Base-by-base conservation (phyloP, 1,139 yeast genomes). In the Pichia sp. region DNA sequence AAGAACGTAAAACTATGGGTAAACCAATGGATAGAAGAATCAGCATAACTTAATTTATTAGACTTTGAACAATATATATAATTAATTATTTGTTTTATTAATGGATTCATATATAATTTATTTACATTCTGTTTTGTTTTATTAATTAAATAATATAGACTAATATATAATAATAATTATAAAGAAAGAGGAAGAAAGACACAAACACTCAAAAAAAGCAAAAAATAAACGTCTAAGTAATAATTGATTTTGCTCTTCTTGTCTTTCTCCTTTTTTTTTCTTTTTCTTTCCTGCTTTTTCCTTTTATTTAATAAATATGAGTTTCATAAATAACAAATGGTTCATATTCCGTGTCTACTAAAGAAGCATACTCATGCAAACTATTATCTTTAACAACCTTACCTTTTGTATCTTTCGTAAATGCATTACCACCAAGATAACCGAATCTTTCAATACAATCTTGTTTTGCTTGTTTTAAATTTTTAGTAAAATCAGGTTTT, bases 321-420 rank as follows among this genome's bases (percentile, higher is more conserved):
- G 80, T 63, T 49, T 76, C 76, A 64, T 86, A 90, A 58, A 90
- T 66, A 45, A 90, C 98, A 68, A 92, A 92, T 40, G 97, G 97
- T 66, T 90, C 96, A 63, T 89, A 92, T 51, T 92, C 97, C 35
- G 92, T 79, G 65, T 92, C 97, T 41, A 89, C 96, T 60, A 92
- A 70, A 8, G 95, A 79, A 24, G 96, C 94, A 63, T 86, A 92
- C 64, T 92, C 97, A 57, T 82, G 77, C 58, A 92, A 73, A 16
- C 56, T 45, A 39, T 55, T 61, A 53, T 79, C 83, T 48, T 75
- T 71, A 58, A 78, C 70, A 51, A 82, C 74, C 51, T 80, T 78
- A 44, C 87, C 87, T 57, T 74, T 72, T 56, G 73, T 76, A 61
- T 82, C 87, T 51, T 71, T 70, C 26, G 67, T 63, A 59, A 83